Base-by-base conservation (phyloP, 495 filamentous ascomycete species). In the Mytilinidion resinicola region DNA sequence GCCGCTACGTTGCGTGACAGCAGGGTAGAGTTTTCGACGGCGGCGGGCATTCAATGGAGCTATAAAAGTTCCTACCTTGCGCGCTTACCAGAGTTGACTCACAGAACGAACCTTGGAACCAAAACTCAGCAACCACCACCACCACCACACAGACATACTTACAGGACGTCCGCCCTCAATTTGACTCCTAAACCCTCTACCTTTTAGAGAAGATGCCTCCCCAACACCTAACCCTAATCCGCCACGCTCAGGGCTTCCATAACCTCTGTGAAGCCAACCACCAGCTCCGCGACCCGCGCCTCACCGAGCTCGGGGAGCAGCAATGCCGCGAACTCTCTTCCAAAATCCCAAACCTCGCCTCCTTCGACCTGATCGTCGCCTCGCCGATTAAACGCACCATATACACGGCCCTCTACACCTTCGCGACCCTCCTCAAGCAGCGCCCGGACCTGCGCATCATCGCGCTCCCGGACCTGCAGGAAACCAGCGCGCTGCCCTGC, bases 331-430 rank as follows among this genome's bases (percentile, higher is more conserved):
- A 73, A 4, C 83, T 96, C 25, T 68, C 74, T 52, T 63, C 74
- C 2, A 66, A 53, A 25, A 95, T 96, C 71, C 87, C 88, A 10
- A 63, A 75, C 67, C 82, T 85, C 64, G 71, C 77, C 19, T 69
- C 80, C 36, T 72, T 92, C 69, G 84, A 85, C 7, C 78, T 91
- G 51, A 77, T 96, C 1, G 81, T 91, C 15, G 84, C 89, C 46
- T 95, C 90, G 0, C 91, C 92, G 1, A 78, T 96, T 48, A 85
- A 85, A 20, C 85, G 92, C 53, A 95, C 92, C 3, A 74, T 97
- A 35, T 85, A 88, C 69, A 96, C 92, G 0, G 83, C 86, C 5
- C 77, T 96, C 9, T 72, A 83, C 50, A 81, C 80, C 47, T 96
- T 96, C 73, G 71, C 69, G 46, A 75, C 84, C 3, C 70, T 77